A percentile compares a stretch with the other conserved stretches of the same genome.
phyloP scores from a whole-genome alignment of 2,329 filamentous ascomycete genomes.

The Amauroascus verrucosus region DNA sequence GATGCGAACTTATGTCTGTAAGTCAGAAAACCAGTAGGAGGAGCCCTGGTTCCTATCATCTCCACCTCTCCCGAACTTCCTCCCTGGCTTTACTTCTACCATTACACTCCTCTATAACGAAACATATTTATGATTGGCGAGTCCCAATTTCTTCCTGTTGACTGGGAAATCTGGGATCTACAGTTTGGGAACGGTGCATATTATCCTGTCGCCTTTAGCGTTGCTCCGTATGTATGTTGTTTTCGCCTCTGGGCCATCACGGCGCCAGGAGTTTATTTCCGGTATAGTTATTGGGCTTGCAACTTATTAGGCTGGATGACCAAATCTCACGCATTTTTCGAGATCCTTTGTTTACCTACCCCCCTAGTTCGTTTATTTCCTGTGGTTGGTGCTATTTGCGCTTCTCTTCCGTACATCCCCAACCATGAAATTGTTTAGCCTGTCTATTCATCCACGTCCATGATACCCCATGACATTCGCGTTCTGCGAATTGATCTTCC shows the following conservation, averaged over 20 bases:
- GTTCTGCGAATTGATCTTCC: neutral
- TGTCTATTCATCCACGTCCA: neutral
- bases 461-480: neutral
- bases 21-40: neutral
- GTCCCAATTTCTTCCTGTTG: neutral
- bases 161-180: neutral
- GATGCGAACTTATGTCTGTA: neutral
- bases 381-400: neutral
- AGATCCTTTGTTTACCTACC: neutral
- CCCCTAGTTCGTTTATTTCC: neutral
- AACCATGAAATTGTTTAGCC: no score
- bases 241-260: neutral
- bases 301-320: neutral
- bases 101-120: neutral
- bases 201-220: neutral
- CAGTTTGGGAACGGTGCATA: slow-evolving; percentile 2
- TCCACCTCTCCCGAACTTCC: neutral
- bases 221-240: neutral
- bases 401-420: neutral
- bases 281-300: neutral
- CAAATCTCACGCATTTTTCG: neutral
- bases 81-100: neutral
- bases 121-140: neutral
- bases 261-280: neutral
- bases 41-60: neutral